Percentiles rank a stretch among this genome's conserved stretches.
phyloP scores from a whole-genome alignment of 345 rosid species.

The Arabis alpina region DNA sequence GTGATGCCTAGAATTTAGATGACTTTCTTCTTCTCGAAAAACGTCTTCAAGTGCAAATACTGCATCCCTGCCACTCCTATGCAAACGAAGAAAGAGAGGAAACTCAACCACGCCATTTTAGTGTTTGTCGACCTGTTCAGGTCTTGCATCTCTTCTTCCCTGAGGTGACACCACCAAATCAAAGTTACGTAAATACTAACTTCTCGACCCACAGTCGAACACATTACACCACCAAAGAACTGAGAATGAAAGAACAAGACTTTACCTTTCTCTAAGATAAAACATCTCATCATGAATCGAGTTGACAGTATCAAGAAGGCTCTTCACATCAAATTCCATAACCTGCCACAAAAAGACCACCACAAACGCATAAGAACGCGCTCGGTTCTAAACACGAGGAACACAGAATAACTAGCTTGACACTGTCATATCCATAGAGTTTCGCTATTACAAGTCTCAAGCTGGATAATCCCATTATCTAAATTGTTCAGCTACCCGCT shows the following conservation, averaged over 20 bases:
- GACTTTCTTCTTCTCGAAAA: constrained; percentile 94
- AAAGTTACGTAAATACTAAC: not conserved
- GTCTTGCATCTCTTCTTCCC: constrained; percentile 95
- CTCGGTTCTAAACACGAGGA: not conserved
- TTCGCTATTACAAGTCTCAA: not conserved
- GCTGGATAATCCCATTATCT: constrained; percentile 1
- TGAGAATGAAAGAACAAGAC: not conserved
- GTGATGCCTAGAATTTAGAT: constrained; percentile 47
- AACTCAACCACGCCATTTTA: constrained; percentile 81
- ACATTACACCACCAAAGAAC: not conserved
- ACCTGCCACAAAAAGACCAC: constrained; percentile 32
- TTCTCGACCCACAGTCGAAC: not conserved
- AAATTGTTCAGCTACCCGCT: not conserved
- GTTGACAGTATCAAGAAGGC: constrained; percentile 40
- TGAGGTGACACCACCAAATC: constrained; percentile 39
- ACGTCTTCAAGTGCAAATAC: constrained; percentile 85
- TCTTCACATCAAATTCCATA: constrained; percentile 43
- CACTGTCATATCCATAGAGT: not conserved
- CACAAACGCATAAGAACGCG: constrained; percentile 8
- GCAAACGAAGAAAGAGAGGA: constrained; percentile 75
- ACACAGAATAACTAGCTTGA: not conserved
- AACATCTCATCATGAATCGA: constrained; percentile 47
- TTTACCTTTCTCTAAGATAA: constrained; percentile 47
- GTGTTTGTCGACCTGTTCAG: constrained; percentile 70
- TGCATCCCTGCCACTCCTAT: constrained; percentile 88